phyloP scores from a whole-genome alignment of 352 stramenopile species.

The Aphanomyces astaci region DNA sequence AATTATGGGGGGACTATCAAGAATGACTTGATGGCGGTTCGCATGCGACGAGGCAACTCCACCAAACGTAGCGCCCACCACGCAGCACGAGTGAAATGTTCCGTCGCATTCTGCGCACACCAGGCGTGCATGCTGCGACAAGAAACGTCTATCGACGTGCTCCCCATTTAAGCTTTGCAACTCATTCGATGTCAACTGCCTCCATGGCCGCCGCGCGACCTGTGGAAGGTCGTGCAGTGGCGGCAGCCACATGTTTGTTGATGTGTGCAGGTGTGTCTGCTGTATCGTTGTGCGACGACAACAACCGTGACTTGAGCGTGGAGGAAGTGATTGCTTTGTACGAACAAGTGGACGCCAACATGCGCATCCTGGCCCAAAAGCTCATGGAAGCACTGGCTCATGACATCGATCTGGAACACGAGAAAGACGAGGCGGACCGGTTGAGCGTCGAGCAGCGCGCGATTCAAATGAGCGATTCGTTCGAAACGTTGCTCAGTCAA shows the following conservation, averaged over 20 bases:
- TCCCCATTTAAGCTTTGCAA: not conserved
- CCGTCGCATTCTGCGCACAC: not conserved
- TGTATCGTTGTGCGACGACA: not conserved
- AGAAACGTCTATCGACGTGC: not conserved
- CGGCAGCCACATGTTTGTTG: not conserved
- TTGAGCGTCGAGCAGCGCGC: conserved; percentile 46
- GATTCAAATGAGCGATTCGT: conserved; percentile 75
- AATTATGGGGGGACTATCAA: no score
- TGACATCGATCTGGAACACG: conserved; percentile 8
- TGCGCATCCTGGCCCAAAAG: conserved; percentile 12
- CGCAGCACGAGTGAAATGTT: not conserved
- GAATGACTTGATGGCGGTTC: no score
- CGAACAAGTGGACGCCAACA: conserved; percentile 20
- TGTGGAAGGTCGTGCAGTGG: not conserved
- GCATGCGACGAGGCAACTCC: no score
- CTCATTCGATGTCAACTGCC: not conserved
- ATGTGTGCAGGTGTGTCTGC: not conserved
- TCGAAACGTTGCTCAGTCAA: conserved; percentile 68
- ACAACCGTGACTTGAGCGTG: not conserved
- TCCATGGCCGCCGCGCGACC: no score
- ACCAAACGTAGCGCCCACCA: no score
- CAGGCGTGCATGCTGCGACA: not conserved
- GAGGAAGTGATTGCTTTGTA: conserved; percentile 17
- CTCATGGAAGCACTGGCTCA: conserved; percentile 14
- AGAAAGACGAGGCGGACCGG: not conserved